Base-by-base conservation (phyloP, 371 early-diverging fungal species). In the Lichtheimia ramosa region DNA sequence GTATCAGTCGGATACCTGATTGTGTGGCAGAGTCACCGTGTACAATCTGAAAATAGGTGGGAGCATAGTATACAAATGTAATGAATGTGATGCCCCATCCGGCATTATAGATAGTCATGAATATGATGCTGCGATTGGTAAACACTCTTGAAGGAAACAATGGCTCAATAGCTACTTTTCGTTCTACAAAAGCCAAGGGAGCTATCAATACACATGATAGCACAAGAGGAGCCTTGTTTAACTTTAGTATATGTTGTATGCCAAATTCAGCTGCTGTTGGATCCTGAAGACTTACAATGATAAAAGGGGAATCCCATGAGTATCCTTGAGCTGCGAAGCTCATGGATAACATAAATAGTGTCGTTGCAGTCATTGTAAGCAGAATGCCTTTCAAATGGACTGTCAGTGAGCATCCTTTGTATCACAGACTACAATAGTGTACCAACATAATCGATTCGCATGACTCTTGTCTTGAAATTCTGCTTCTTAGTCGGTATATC, bases 11-110 rank as follows among this genome's bases (percentile, higher is more conserved):
- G 16, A 61, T 61, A 34, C 86, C 86, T 1, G 83, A 81, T 66
- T 69, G 71, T 43, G 77, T 85, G n/a, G 86, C 83, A 15, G 61
- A 56, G 39, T 76, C 73, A 13, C 70, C 70, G 41, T 66, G 69
- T 8, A 91, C 91, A 43, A 92, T 84, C 61, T 89, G 90, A 74
- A 90, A 91, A 70, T 87, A 95, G 5, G 90, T 71, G 14, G 95
- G 94, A 0, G 88, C 59, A 42, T 79, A 82, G 57, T 79, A 87
- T 6, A 84, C 62, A 0, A 79, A 73, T 41, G 74, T 57, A 51
- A 73, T 85, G 65, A 84, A 88, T 0, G 75, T 61, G 39, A 77
- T 71, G 3, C 85, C 77, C 52, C 84, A 72, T 54, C 79, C 83
- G 61, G 83, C 82, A 10, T 80, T 82, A 8, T 76, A 68, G 1